phyloP scores from a whole-genome alignment of 192 early-diverging fungal species.

The Radiomyces spectabilis region DNA sequence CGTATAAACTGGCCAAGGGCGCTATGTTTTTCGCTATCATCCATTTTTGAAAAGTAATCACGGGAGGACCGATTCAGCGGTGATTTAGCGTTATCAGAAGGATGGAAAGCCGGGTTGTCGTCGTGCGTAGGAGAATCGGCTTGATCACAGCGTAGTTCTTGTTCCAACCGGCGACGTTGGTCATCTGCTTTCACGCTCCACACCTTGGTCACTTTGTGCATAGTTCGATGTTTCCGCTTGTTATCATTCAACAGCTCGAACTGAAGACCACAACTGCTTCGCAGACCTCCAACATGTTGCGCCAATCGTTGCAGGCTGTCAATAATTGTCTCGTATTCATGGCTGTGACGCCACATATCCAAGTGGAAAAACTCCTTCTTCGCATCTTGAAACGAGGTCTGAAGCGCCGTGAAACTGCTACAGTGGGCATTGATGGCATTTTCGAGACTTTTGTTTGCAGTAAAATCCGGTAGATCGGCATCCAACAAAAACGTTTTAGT shows the following conservation, averaged over 20 bases:
- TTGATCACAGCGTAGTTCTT: too few species aligned
- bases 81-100: too few species aligned
- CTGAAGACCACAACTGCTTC: slow-evolving; percentile 60
- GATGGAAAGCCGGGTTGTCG: too few species aligned
- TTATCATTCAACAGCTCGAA: slow-evolving; percentile 45
- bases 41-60: background rate
- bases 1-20: slow-evolving; percentile 37
- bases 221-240: slow-evolving; percentile 5
- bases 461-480: slow-evolving; percentile 37
- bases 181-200: too few species aligned
- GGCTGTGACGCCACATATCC: slow-evolving; percentile 40
- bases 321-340: slow-evolving; percentile 37
- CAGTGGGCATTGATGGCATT: slow-evolving; percentile 49
- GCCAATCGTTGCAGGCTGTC: slow-evolving; percentile 53
- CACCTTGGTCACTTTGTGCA: background rate
- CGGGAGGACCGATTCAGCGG: too few species aligned
- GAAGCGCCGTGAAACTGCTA: slow-evolving; percentile 44
- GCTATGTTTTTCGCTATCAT: slow-evolving; percentile 18
- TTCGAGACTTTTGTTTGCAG: slow-evolving; percentile 44
- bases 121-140: too few species aligned
- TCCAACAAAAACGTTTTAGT: slow-evolving; percentile 56
- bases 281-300: slow-evolving; percentile 57
- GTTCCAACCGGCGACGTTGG: too few species aligned
- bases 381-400: slow-evolving; percentile 40
- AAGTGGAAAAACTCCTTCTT: slow-evolving; percentile 40